Percentiles rank a stretch among this genome's conserved stretches.
These are phyloP conservation scores for Exidia glandulosa DNA, from an alignment of 768 basidiomycete genomes.

Conservation along the genomic window DNA sequence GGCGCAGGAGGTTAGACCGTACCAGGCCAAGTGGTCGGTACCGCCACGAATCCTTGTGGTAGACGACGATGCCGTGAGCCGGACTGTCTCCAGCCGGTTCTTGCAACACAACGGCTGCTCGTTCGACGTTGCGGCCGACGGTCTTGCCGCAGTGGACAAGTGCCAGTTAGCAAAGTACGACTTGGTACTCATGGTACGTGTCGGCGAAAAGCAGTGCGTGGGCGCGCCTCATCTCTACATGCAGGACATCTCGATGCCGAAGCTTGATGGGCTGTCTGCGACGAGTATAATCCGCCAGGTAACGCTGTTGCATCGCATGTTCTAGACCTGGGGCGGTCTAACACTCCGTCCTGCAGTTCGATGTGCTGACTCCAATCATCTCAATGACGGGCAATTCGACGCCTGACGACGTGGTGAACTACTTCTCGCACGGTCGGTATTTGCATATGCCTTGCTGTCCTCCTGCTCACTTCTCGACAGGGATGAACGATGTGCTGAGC, in stretches of 20 bases:
- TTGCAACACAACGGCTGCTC: slow-evolving; percentile 91
- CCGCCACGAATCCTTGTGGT: slow-evolving; percentile 86
- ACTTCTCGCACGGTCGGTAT: slow-evolving; percentile 45
- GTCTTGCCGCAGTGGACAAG: slow-evolving; percentile 84
- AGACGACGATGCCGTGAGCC: slow-evolving; percentile 89
- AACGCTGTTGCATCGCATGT: neutral
- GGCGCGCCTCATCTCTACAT: neutral
- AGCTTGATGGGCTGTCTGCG: slow-evolving; percentile 78
- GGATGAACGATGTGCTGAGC: slow-evolving; percentile 97
- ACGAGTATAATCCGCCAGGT: slow-evolving; percentile 69
- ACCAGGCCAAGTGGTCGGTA: slow-evolving; percentile 71
- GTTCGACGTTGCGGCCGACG: slow-evolving; percentile 90
- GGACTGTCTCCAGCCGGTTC: slow-evolving; percentile 85
- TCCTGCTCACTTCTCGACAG: slow-evolving; percentile 16
- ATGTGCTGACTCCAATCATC: slow-evolving; percentile 91
- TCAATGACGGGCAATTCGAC: slow-evolving; percentile 94
- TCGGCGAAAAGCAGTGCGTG: neutral
- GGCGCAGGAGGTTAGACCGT: neutral
- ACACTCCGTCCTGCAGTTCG: slow-evolving; percentile 47
- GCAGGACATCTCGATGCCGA: slow-evolving; percentile 92
- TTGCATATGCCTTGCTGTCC: neutral
- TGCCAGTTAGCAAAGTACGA: slow-evolving; percentile 97
- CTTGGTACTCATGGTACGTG: slow-evolving; percentile 81
- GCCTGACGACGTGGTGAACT: slow-evolving; percentile 86
- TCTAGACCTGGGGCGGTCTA: neutral